phyloP scores from a whole-genome alignment of 1,284 basidiomycete species.

The Tilletia horrida region DNA sequence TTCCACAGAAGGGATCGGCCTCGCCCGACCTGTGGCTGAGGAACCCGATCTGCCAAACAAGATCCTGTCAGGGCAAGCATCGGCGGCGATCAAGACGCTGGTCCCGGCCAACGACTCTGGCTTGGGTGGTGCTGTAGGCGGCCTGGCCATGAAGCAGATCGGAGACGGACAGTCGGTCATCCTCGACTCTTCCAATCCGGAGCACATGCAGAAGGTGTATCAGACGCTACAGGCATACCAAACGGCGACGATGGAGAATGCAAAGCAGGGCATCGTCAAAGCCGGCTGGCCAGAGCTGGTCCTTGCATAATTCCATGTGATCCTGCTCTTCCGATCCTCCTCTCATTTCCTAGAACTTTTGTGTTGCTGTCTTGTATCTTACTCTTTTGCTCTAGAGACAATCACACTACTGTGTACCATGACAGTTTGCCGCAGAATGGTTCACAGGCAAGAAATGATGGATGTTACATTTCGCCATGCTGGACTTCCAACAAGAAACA shows the following conservation, averaged over 20 bases:
- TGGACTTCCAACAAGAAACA: too few species aligned
- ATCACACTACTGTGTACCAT: too few species aligned
- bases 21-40: slow-evolving; percentile 58
- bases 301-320: neutral
- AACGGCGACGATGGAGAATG: slow-evolving; percentile 1
- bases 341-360: too few species aligned
- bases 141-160: slow-evolving; percentile 26
- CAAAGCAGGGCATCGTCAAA: slow-evolving; percentile 18
- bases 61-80: slow-evolving; percentile 55
- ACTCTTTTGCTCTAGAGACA: too few species aligned
- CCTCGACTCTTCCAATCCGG: slow-evolving; percentile 17
- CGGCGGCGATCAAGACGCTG: slow-evolving; percentile 38
- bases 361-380: too few species aligned
- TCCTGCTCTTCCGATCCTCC: too few species aligned
- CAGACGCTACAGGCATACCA: slow-evolving; percentile 9
- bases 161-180: slow-evolving; percentile 21
- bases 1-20: slow-evolving; percentile 57
- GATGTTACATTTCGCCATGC: too few species aligned
- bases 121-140: slow-evolving; percentile 19
- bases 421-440: too few species aligned
- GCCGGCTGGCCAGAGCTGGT: slow-evolving; percentile 21
- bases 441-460: too few species aligned
- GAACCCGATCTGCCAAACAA: slow-evolving; percentile 59
- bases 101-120: slow-evolving; percentile 23
- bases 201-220: slow-evolving; percentile 23